Percentiles rank a stretch among this genome's conserved stretches.
These are phyloP conservation scores for Canariomyces notabilis DNA, from an alignment of 2,329 filamentous ascomycete species.

Conservation along the genomic window DNA sequence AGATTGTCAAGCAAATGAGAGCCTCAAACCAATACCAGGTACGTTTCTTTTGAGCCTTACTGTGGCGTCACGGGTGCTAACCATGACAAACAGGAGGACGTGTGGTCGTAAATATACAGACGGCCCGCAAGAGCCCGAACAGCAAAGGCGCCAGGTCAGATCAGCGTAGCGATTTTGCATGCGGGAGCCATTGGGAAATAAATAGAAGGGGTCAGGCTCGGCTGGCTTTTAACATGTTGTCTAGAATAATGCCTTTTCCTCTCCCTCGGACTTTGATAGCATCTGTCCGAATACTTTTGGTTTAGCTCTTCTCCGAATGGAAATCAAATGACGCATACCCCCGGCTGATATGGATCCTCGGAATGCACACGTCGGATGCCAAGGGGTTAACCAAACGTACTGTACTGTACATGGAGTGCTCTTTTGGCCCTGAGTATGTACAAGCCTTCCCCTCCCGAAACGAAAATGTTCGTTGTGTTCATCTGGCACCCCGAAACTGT, in stretches of 20 bases:
- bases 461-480: background rate
- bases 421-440: too few relatives aligned
- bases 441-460: background rate
- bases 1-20: conserved; percentile 96
- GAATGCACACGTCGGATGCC: too few relatives aligned
- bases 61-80: conserved; percentile 27
- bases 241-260: conserved; percentile 3
- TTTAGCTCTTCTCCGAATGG: conserved; percentile 1
- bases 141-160: conserved; percentile 12
- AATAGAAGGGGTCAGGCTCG: conserved; percentile 11
- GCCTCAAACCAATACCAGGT: conserved; percentile 94
- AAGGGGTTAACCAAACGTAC: too few relatives aligned
- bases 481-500: background rate
- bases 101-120: conserved; percentile 53
- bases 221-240: background rate
- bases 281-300: background rate
- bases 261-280: background rate
- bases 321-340: too few relatives aligned
- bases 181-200: conserved; percentile 12
- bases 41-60: conserved; percentile 30
- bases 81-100: conserved; percentile 53
- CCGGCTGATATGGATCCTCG: too few relatives aligned
- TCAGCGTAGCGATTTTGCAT: conserved; percentile 10
- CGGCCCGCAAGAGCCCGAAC: background rate
- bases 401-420: too few relatives aligned